phyloP scores from a whole-genome alignment of 331 rosid genomes.

The Pyracantha coccinea region DNA sequence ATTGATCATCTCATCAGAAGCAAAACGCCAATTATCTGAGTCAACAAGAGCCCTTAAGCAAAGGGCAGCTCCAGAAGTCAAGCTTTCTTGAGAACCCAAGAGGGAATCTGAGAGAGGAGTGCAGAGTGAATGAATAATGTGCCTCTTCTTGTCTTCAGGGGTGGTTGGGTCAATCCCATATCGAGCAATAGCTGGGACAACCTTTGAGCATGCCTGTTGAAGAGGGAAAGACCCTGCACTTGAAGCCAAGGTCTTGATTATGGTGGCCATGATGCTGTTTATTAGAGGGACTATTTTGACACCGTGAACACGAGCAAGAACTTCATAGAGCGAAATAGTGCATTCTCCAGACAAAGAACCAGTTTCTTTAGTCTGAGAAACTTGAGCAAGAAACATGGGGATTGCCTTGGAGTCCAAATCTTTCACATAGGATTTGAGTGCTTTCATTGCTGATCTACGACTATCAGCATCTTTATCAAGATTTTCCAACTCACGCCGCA shows the following conservation, averaged over 20 bases:
- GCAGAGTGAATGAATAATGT: slow-evolving; percentile 60
- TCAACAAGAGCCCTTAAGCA: slow-evolving; percentile 82
- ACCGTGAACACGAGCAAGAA: slow-evolving; percentile 83
- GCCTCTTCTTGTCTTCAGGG: slow-evolving; percentile 60
- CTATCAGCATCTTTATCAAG: slow-evolving; percentile 80
- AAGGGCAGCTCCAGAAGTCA: slow-evolving; percentile 80
- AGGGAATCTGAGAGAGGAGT: slow-evolving; percentile 73
- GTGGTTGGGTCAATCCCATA: slow-evolving; percentile 85
- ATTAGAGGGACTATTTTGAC: slow-evolving; percentile 74
- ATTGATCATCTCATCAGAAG: slow-evolving; percentile 73
- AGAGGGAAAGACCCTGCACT: slow-evolving; percentile 90
- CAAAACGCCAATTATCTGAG: slow-evolving; percentile 88
- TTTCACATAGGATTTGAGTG: slow-evolving; percentile 63
- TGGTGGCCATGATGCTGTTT: slow-evolving; percentile 61
- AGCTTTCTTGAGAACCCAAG: slow-evolving; percentile 65
- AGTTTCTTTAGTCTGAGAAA: slow-evolving; percentile 74
- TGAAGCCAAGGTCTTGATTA: slow-evolving; percentile 72
- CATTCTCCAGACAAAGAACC: slow-evolving; percentile 72
- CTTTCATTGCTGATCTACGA: slow-evolving; percentile 61
- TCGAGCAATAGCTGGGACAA: slow-evolving; percentile 82
- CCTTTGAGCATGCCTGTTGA: slow-evolving; percentile 90
- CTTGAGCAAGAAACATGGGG: slow-evolving; percentile 81
- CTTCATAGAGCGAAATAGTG: slow-evolving; percentile 76
- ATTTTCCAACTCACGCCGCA: slow-evolving; percentile 59
- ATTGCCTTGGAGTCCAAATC: slow-evolving; percentile 73